These are phyloP conservation scores for Lasiodiplodia sp. DNA, from an alignment of 2,329 filamentous ascomycete genomes.

Conservation along the genomic window DNA sequence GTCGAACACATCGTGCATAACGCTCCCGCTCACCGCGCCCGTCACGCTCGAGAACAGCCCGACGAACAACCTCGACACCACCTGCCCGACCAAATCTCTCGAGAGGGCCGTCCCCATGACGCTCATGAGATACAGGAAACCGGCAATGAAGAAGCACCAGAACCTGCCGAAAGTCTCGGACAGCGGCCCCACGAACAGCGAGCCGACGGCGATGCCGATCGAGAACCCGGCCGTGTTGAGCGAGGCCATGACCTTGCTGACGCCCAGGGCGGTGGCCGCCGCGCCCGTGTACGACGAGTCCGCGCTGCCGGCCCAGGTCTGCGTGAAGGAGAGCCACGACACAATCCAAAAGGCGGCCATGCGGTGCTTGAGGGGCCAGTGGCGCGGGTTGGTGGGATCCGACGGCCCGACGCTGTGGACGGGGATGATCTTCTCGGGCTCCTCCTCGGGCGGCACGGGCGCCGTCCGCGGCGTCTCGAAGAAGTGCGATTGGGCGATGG, in stretches of 20 bases:
- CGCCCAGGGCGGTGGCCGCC: conserved; percentile 4
- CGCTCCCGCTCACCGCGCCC: conserved; percentile 36
- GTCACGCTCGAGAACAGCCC: conserved; percentile 36
- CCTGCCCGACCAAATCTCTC: conserved; percentile 33
- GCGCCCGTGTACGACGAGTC: conserved; percentile 11
- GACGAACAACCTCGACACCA: conserved; percentile 38
- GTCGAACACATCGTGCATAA: conserved; percentile 38
- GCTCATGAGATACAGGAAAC: background rate
- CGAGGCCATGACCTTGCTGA: conserved; percentile 8
- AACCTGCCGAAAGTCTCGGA: conserved; percentile 25
- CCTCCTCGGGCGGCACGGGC: background rate
- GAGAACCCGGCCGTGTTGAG: conserved; percentile 25
- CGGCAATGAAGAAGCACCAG: conserved; percentile 16
- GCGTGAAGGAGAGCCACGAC: conserved; percentile 17
- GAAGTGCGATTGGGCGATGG: background rate
- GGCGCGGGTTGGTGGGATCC: conserved; percentile 25
- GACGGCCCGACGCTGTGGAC: conserved; percentile 12
- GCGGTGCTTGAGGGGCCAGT: conserved; percentile 9
- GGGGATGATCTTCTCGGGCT: conserved; percentile 14
- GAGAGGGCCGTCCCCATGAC: conserved; percentile 14
- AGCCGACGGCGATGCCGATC: conserved; percentile 20
- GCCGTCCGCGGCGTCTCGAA: background rate
- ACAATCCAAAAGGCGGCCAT: conserved; percentile 11
- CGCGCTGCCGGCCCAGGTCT: conserved; percentile 24
- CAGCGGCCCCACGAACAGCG: conserved; percentile 27